These are phyloP conservation scores for Neopestalotiopsis rosae DNA, from an alignment of 2,329 filamentous ascomycete species.

Conservation along the genomic window DNA sequence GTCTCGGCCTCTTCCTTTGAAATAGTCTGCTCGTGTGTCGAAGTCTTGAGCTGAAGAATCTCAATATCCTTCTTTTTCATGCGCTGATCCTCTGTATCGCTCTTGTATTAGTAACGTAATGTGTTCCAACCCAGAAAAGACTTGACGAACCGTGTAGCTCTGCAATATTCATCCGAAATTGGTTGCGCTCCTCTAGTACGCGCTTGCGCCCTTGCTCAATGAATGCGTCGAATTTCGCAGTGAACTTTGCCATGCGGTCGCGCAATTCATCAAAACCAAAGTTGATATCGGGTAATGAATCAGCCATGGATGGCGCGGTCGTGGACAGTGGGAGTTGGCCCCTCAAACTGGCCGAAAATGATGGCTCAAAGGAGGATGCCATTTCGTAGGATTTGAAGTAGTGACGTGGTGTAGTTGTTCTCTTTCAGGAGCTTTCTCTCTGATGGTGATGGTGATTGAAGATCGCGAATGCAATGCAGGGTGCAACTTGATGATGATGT, in stretches of 20 bases:
- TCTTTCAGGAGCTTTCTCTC: not conserved
- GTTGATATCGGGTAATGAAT: slow-evolving; percentile 85
- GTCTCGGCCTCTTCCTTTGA: slow-evolving; percentile 79
- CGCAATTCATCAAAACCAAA: slow-evolving; percentile 96
- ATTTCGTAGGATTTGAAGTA: slow-evolving; percentile 40
- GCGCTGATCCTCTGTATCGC: slow-evolving; percentile 78
- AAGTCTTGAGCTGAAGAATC: slow-evolving; percentile 75
- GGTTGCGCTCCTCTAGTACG: slow-evolving; percentile 90
- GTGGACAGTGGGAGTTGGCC: slow-evolving; percentile 63
- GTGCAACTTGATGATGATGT: not conserved
- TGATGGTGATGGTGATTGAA: not conserved
- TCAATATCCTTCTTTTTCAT: slow-evolving; percentile 89
- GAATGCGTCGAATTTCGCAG: slow-evolving; percentile 86
- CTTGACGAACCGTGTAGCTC: slow-evolving; percentile 79
- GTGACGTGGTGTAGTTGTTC: not conserved
- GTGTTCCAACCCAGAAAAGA: slow-evolving; percentile 12
- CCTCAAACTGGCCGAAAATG: slow-evolving; percentile 67
- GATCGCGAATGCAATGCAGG: not conserved
- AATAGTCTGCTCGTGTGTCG: slow-evolving; percentile 74
- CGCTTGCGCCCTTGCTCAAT: slow-evolving; percentile 90
- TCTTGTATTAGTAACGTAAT: not conserved
- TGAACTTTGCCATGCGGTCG: slow-evolving; percentile 94
- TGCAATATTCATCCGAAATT: slow-evolving; percentile 88
- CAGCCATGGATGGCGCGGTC: slow-evolving; percentile 70
- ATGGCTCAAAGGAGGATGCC: slow-evolving; percentile 70